These are phyloP conservation scores for Gypsophila paniculata DNA, from an alignment of 179 eudicot genomes.

Conservation along the genomic window DNA sequence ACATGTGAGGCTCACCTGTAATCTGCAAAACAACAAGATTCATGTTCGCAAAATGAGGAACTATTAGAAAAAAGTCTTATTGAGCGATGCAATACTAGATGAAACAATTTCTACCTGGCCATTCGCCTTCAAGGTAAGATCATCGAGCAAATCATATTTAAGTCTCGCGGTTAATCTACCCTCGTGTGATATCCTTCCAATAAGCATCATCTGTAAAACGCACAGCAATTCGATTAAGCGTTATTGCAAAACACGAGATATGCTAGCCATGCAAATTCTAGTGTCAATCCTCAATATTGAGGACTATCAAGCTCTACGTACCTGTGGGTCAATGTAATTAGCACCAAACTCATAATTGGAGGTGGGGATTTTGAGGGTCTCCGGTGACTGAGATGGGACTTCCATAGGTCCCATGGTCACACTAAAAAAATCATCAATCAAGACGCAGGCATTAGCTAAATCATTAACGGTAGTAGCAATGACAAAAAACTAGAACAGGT, in stretches of 20 bases:
- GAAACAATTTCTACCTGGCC: slow-evolving; percentile 47
- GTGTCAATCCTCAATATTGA: slow-evolving; percentile 2
- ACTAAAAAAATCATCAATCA: slow-evolving; percentile 38
- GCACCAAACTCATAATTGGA: slow-evolving; percentile 95
- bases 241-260: slow-evolving; percentile 3
- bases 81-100: not conserved
- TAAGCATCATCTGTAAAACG: slow-evolving; percentile 68
- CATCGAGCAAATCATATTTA: slow-evolving; percentile 81
- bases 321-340: slow-evolving; percentile 80
- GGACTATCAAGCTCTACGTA: slow-evolving; percentile 14
- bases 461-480: not conserved
- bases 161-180: slow-evolving; percentile 80
- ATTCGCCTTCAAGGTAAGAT: slow-evolving; percentile 66
- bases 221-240: slow-evolving; percentile 16
- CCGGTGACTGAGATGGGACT: slow-evolving; percentile 74
- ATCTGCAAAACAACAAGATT: slow-evolving; percentile 43
- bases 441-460: slow-evolving; percentile 1
- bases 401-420: slow-evolving; percentile 88
- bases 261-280: slow-evolving; percentile 1
- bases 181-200: slow-evolving; percentile 80
- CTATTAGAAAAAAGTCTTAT: slow-evolving; percentile 2
- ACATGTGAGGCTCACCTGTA: slow-evolving; percentile 78
- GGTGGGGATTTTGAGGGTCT: slow-evolving; percentile 81
- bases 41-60: slow-evolving; percentile 20
- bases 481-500: not conserved